Conservation (phyloP, 2,329 filamentous ascomycete genomes). For the Thyridium curvatum region DNA sequence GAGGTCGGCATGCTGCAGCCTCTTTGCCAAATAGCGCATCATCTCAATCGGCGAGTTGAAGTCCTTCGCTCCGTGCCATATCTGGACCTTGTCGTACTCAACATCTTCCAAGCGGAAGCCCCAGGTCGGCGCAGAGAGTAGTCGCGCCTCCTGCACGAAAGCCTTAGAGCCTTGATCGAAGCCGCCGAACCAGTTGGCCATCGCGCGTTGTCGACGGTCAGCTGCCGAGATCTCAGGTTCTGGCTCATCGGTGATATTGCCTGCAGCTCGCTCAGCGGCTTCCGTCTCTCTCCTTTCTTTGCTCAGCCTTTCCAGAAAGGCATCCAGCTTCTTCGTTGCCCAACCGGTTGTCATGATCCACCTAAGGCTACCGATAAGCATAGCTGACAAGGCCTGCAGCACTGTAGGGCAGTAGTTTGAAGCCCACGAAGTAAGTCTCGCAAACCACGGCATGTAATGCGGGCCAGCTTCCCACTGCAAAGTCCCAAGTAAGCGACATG, state of each 20-base stretch:
- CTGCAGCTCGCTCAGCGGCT: conserved; percentile 1
- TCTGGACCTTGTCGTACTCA: conserved; percentile 14
- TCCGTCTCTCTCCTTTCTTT: conserved; percentile 2
- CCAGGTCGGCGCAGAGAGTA: conserved; percentile 20
- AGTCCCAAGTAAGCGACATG: too few species aligned
- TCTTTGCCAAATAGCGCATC: conserved; percentile 27
- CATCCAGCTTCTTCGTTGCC: neutral
- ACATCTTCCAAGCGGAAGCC: conserved; percentile 22
- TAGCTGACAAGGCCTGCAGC: neutral
- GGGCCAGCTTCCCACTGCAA: too few species aligned
- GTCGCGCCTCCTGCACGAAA: conserved; percentile 18
- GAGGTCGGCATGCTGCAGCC: conserved; percentile 23
- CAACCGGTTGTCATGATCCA: too few species aligned
- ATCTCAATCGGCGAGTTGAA: conserved; percentile 21
- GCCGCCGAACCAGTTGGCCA: conserved; percentile 20
- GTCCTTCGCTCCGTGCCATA: conserved; percentile 26
- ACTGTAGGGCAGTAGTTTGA: too few species aligned
- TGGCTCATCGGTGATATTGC: too few species aligned
- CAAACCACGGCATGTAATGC: conserved; percentile 6
- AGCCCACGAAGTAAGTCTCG: neutral
- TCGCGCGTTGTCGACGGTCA: conserved; percentile 16
- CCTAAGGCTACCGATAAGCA: too few species aligned
- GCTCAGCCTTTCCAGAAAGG: neutral
- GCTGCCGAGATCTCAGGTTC: too few species aligned
- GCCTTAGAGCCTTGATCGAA: conserved; percentile 19